Percentiles rank a stretch among this genome's conserved stretches.
Conservation (phyloP, 495 filamentous ascomycete genomes). For the Lophium mytilinum region DNA sequence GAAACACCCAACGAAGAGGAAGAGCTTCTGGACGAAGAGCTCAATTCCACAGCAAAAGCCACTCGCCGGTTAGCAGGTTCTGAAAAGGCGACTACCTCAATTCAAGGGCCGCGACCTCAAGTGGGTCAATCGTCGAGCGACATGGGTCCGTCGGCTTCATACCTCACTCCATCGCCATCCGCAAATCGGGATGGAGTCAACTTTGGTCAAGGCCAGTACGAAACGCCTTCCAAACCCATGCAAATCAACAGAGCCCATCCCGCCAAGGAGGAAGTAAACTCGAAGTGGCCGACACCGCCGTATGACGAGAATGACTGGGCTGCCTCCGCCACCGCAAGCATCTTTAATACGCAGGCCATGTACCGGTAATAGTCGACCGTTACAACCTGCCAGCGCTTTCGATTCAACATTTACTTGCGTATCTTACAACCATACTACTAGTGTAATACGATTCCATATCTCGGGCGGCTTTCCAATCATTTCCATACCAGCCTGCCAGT, state of each 20-base stretch:
- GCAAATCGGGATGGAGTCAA: slow-evolving; percentile 66
- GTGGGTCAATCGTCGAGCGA: slow-evolving; percentile 39
- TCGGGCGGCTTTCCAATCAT: slow-evolving; percentile 2
- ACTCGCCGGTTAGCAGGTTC: slow-evolving; percentile 42
- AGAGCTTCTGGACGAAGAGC: slow-evolving; percentile 81
- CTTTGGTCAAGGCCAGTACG: slow-evolving; percentile 51
- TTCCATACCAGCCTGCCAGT: background rate
- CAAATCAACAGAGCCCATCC: slow-evolving; percentile 51
- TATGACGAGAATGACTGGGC: slow-evolving; percentile 88
- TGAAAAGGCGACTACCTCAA: slow-evolving; percentile 25
- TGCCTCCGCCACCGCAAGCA: slow-evolving; percentile 66
- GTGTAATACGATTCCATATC: slow-evolving; percentile 9
- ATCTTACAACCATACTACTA: slow-evolving; percentile 7
- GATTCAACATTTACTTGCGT: slow-evolving; percentile 8
- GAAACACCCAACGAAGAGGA: slow-evolving; percentile 97
- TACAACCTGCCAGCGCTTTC: background rate
- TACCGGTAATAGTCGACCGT: slow-evolving; percentile 15
- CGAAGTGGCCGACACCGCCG: slow-evolving; percentile 94
- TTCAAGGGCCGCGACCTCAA: slow-evolving; percentile 10
- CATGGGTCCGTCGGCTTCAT: slow-evolving; percentile 58
- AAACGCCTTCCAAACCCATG: slow-evolving; percentile 41
- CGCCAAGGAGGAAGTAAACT: slow-evolving; percentile 44
- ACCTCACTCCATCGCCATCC: slow-evolving; percentile 86
- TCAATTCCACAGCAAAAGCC: slow-evolving; percentile 52
- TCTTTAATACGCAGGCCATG: slow-evolving; percentile 41